Conservation (phyloP, 129 eudicot genomes). For the Solidago caesia region DNA sequence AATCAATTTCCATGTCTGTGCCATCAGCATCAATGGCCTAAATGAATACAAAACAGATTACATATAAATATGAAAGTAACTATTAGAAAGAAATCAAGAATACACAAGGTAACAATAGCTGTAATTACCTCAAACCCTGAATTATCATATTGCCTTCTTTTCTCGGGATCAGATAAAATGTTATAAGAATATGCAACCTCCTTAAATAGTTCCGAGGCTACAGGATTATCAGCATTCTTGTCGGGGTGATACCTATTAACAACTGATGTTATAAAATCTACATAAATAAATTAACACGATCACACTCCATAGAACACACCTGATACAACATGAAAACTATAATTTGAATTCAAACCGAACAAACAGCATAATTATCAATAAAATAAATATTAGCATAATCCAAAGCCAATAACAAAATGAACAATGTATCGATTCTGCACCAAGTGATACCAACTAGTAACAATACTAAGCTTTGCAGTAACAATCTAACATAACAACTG, state of each 20-base stretch:
- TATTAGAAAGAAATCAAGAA: neutral
- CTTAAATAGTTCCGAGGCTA: constrained; percentile 86
- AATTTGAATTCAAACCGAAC: neutral
- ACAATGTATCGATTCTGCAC: neutral
- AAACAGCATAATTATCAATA: constrained; percentile 2
- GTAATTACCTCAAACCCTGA: constrained; percentile 80
- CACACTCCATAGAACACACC: constrained; percentile 9
- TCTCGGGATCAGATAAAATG: constrained; percentile 86
- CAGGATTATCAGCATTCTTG: constrained; percentile 87
- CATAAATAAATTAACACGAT: neutral
- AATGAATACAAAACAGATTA: neutral
- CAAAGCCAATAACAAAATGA: neutral
- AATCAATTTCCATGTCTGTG: constrained; percentile 93
- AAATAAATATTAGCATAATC: neutral
- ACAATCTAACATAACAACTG: neutral
- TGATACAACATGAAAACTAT: neutral
- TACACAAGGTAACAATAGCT: neutral
- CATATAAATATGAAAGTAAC: neutral
- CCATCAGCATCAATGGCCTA: constrained; percentile 95
- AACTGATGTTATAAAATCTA: constrained; percentile 18
- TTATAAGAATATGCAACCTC: constrained; percentile 93
- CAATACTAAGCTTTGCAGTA: neutral
- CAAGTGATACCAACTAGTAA: neutral
- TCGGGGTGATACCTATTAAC: constrained; percentile 83
- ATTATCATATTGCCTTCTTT: constrained; percentile 80